Conservation (phyloP, 306 rosid genomes). For the Medicago lupulina region DNA sequence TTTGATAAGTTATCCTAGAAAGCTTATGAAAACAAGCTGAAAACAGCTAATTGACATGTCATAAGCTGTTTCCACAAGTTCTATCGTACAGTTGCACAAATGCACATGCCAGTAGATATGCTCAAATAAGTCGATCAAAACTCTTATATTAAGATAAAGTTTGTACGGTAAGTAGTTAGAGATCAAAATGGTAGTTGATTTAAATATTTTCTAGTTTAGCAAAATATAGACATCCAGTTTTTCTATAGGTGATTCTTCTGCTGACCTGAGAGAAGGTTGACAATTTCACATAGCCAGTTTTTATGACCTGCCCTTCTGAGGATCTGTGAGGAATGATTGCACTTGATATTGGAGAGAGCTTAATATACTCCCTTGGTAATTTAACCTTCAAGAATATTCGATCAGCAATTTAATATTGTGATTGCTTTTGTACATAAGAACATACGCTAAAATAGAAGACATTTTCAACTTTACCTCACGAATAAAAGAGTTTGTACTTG, state of each 20-base stretch:
- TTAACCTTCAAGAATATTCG: constrained; percentile 70
- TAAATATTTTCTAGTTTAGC: background rate
- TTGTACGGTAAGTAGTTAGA: background rate
- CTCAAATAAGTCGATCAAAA: no score
- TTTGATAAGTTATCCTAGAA: no score
- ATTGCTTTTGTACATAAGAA: constrained; percentile 22
- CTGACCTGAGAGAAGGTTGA: constrained; percentile 87
- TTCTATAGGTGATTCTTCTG: background rate
- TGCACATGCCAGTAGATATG: no score
- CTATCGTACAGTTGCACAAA: no score
- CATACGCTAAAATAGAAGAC: constrained; percentile 22
- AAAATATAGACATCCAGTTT: background rate
- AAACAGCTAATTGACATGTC: no score
- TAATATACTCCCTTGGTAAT: constrained; percentile 82
- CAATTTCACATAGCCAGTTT: constrained; percentile 90
- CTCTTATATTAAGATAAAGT: background rate
- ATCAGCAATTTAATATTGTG: constrained; percentile 1
- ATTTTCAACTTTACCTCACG: constrained; percentile 68
- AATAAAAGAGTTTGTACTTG: constrained; percentile 46
- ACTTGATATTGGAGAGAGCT: constrained; percentile 86
- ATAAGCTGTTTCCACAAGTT: no score
- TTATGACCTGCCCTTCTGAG: constrained; percentile 67
- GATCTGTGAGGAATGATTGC: constrained; percentile 80
- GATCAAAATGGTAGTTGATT: constrained; percentile 5
- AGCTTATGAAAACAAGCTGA: no score